These are phyloP conservation scores for Epichloe amarillans DNA, from an alignment of 2,329 filamentous ascomycete species.

Conservation along the genomic window DNA sequence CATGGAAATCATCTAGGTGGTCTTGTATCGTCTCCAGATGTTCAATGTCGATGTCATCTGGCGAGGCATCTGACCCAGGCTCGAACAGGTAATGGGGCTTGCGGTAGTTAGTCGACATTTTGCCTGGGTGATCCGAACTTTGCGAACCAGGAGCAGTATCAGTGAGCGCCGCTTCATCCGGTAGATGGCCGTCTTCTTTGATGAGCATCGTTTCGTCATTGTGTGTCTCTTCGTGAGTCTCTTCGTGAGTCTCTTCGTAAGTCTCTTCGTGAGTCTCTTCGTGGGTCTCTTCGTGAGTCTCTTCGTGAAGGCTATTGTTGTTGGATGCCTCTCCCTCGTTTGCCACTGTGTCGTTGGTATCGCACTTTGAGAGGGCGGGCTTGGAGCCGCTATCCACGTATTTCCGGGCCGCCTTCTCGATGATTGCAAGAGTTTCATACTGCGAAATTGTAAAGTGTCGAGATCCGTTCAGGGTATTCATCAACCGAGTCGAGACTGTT, in stretches of 20 bases:
- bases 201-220: not conserved
- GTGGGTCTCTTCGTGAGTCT: not conserved
- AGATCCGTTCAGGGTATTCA: slow-evolving; percentile 26
- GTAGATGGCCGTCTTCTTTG: not conserved
- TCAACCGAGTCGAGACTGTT: slow-evolving; percentile 28
- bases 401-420: slow-evolving; percentile 36
- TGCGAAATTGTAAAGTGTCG: slow-evolving; percentile 21
- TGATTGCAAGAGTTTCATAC: slow-evolving; percentile 34
- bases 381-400: slow-evolving; percentile 27
- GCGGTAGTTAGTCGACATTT: no score
- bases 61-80: slow-evolving; percentile 13
- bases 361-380: not conserved
- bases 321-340: not conserved
- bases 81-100: not conserved
- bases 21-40: slow-evolving; percentile 19
- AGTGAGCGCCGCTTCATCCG: not conserved
- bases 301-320: not conserved
- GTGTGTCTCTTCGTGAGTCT: no score
- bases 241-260: not conserved
- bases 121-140: not conserved
- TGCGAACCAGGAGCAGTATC: not conserved
- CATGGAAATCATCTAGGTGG: slow-evolving; percentile 13
- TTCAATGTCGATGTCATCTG: slow-evolving; percentile 38
- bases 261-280: not conserved
- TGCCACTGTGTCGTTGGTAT: not conserved